Evolutionary conservation across 768 basidiomycete genomes (phyloP), one percentile per base, ranked within the genome.

Genomic region (Butyriboletus loyo): DNA sequence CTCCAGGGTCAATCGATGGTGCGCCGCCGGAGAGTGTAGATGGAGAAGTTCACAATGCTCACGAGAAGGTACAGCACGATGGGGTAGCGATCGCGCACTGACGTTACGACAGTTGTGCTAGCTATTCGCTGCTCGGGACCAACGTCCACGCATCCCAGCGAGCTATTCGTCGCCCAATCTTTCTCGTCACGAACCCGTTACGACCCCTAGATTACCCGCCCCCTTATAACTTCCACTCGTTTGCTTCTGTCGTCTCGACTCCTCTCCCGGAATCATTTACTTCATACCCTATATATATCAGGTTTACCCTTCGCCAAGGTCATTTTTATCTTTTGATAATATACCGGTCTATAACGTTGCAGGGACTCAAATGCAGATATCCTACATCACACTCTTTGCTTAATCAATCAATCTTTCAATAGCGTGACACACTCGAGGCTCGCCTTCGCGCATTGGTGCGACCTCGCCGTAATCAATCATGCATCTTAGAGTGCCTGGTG

Each of bases 1-100:
- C 68, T 35, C 68, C 68, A 15, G 59, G 56, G 30, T 72, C 68
- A 44, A 64, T 65, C 44, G 68, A 69, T 48, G 70, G 67, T 41
- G 53, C 50, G 53, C 57, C 53, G 11, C 49, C 51, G 37, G 59
- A 56, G 52, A 58, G 45, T 43, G 52, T 58, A 28, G 45, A 59
- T 35, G 58, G 55, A 27, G 53, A 48, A 34, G 22, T 21, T 52
- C 58, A 56, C 30, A 43, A 53, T 46, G 27, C 60, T 46, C 44
- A 59, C 38, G 53, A 55, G 28, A 59, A 49, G 53, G 52, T 41
- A 54, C 66, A 66, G 53, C 55, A 54, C 50, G 57, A 51, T 54
- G 64, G 65, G 31, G 58, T 54, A 53, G 41, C 57, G 11, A 55
- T 21, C 52, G 60, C 58, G 13, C 58, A 59, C 34, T 67, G 36